phyloP scores from a whole-genome alignment of 495 filamentous ascomycete genomes.

The Pseudoneurospora amorphoporcata region DNA sequence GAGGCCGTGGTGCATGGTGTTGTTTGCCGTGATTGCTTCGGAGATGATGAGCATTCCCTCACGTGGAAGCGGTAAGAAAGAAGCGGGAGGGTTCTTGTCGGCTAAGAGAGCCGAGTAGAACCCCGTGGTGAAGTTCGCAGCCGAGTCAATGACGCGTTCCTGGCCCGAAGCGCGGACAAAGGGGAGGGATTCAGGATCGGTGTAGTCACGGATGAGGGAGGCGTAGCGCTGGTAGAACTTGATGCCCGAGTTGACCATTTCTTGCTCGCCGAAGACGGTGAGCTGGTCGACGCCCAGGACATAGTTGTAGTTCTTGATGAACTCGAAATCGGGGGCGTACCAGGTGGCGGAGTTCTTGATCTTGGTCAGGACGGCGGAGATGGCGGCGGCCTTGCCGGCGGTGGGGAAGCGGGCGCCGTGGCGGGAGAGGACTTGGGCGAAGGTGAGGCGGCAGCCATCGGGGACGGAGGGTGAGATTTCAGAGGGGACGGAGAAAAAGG shows the following conservation, averaged over 20 bases:
- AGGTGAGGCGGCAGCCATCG: constrained; percentile 55
- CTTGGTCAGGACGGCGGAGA: constrained; percentile 43
- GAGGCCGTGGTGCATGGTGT: constrained; percentile 61
- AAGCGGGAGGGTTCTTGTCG: constrained; percentile 24
- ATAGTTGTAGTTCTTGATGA: constrained; percentile 61
- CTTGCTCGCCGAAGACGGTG: constrained; percentile 56
- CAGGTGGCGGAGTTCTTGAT: constrained; percentile 49
- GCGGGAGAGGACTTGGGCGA: constrained; percentile 68
- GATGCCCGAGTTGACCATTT: constrained; percentile 64
- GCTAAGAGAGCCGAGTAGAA: constrained; percentile 48
- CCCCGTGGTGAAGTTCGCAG: constrained; percentile 60
- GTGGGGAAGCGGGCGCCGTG: constrained; percentile 83
- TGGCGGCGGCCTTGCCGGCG: constrained; percentile 43
- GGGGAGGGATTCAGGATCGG: constrained; percentile 33
- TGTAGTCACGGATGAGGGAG: constrained; percentile 32
- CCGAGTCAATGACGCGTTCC: constrained; percentile 63
- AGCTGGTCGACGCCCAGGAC: constrained; percentile 65
- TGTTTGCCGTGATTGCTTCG: constrained; percentile 56
- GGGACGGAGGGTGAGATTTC: constrained; percentile 48
- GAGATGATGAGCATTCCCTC: constrained; percentile 49
- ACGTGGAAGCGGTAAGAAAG: constrained; percentile 35
- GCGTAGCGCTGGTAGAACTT: constrained; percentile 65
- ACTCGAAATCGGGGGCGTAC: constrained; percentile 49
- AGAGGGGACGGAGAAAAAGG: constrained; percentile 64
- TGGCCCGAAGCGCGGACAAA: constrained; percentile 66